These are phyloP conservation scores for Detonula confervacea DNA, from an alignment of 352 stramenopile species.

Conservation along the genomic window DNA sequence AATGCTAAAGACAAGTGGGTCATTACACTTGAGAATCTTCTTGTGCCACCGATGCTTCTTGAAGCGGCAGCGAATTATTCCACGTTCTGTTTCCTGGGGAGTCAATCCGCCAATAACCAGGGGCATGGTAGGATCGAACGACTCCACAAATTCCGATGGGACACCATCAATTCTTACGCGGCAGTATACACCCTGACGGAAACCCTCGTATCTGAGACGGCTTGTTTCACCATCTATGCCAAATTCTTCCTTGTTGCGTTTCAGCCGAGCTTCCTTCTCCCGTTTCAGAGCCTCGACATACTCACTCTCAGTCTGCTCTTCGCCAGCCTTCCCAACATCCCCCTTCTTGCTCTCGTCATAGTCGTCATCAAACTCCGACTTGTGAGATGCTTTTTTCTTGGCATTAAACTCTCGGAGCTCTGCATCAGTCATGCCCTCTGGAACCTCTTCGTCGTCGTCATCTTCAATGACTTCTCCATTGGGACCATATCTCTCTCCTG, in stretches of 20 bases:
- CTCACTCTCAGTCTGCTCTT: constrained; percentile 83
- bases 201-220: constrained; percentile 93
- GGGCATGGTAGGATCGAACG: constrained; percentile 90
- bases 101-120: constrained; percentile 94
- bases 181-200: constrained; percentile 96
- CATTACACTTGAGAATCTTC: constrained; percentile 97
- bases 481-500: constrained; percentile 86
- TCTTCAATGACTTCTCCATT: constrained; percentile 65
- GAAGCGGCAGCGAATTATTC: constrained; percentile 95
- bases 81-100: constrained; percentile 94
- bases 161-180: constrained; percentile 95
- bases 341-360: constrained; percentile 85
- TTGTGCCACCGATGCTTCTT: constrained; percentile 99
- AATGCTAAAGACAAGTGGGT: constrained; percentile 98
- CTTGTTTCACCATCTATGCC: constrained; percentile 92
- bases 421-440: constrained; percentile 82
- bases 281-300: constrained; percentile 82
- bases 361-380: constrained; percentile 78
- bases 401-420: constrained; percentile 91
- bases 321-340: constrained; percentile 67
- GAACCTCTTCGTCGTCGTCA: constrained; percentile 58
- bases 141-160: constrained; percentile 93
- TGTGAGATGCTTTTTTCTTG: constrained; percentile 88
- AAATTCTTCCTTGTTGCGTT: constrained; percentile 93
- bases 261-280: constrained; percentile 83